phyloP scores from a whole-genome alignment of 345 rosid genomes.

The Gossypium ekmanianum region DNA sequence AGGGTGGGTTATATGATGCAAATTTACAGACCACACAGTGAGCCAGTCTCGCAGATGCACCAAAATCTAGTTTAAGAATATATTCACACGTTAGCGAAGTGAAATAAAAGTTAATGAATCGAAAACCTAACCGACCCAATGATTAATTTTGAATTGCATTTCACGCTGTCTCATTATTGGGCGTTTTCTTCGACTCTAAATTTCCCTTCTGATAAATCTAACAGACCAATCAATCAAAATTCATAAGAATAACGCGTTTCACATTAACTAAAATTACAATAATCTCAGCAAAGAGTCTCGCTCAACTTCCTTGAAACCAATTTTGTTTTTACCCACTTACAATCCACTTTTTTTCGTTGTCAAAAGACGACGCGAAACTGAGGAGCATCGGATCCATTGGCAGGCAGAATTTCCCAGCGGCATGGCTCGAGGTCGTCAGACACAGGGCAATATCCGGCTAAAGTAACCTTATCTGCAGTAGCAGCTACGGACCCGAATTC shows the following conservation, averaged over 20 bases:
- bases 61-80: not conserved
- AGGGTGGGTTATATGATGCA: not conserved
- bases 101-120: not conserved
- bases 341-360: slow-evolving; percentile 7
- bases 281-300: not conserved
- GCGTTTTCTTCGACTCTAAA: too few relatives aligned
- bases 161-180: not conserved
- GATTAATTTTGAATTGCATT: not conserved
- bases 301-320: not conserved
- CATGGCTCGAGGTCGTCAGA: slow-evolving; percentile 94
- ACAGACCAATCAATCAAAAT: not conserved
- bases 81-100: not conserved
- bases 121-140: not conserved
- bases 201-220: not conserved
- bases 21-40: too few relatives aligned
- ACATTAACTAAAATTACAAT: not conserved
- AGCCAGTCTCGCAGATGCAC: not conserved
- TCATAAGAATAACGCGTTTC: not conserved
- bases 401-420: slow-evolving; percentile 85
- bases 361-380: slow-evolving; percentile 91
- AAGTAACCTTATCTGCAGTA: slow-evolving; percentile 71
- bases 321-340: not conserved
- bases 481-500: slow-evolving; percentile 86
- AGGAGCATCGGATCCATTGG: slow-evolving; percentile 66
- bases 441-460: slow-evolving; percentile 88